These are phyloP conservation scores for Ramaria rubella DNA, from an alignment of 768 basidiomycete genomes.

Conservation along the genomic window DNA sequence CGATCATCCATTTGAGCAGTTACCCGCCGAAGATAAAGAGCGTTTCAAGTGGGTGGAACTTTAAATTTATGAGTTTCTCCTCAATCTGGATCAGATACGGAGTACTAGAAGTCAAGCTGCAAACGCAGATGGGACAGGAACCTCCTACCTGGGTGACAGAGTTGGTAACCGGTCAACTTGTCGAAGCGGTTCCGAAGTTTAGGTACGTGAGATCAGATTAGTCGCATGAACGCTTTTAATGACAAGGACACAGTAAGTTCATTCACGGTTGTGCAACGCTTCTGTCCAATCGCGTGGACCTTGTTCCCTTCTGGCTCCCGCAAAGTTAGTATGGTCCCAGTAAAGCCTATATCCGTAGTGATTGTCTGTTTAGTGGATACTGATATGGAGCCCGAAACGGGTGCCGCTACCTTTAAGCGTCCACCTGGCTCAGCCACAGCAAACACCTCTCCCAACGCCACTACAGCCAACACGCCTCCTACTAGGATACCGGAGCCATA, in stretches of 20 bases:
- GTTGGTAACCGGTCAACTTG: conserved; percentile 90
- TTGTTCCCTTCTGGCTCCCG: conserved; percentile 98
- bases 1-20: conserved; percentile 80
- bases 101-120: conserved; percentile 93
- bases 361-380: conserved; percentile 63
- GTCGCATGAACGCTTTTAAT: background rate
- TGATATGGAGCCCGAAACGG: conserved; percentile 90
- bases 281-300: conserved; percentile 84
- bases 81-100: conserved; percentile 52
- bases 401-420: conserved; percentile 67
- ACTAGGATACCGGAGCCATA: conserved; percentile 37
- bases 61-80: background rate
- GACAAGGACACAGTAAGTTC: conserved; percentile 57
- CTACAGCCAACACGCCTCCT: conserved; percentile 30
- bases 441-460: conserved; percentile 39
- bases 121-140: conserved; percentile 92
- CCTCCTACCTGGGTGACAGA: conserved; percentile 96
- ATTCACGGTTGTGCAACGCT: conserved; percentile 95
- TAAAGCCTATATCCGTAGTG: conserved; percentile 2
- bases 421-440: conserved; percentile 41
- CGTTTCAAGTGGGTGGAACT: conserved; percentile 67
- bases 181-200: conserved; percentile 98
- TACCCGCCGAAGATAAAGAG: conserved; percentile 75
- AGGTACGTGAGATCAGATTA: conserved; percentile 40
- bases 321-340: conserved; percentile 53